A percentile compares a stretch with the other conserved stretches of the same genome.
These are phyloP conservation scores for Phytophthora fragariae DNA, from an alignment of 352 stramenopile species.

Conservation along the genomic window DNA sequence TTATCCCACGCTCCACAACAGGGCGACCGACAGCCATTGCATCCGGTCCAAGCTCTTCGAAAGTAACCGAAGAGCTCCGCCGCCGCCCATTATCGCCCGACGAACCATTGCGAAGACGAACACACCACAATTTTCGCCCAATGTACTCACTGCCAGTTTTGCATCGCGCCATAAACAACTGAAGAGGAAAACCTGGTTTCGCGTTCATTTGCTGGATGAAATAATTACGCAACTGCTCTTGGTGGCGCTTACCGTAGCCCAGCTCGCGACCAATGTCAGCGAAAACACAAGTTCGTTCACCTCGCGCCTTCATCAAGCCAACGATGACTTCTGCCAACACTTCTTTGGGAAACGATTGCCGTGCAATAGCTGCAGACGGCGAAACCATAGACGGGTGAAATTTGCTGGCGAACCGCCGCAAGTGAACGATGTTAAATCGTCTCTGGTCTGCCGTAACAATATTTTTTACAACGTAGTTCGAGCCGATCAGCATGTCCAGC, in stretches of 20 bases:
- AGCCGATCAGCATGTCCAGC: slow-evolving; percentile 77
- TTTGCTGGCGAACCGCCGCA: slow-evolving; percentile 64
- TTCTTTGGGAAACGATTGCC: slow-evolving; percentile 70
- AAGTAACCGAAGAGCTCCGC: slow-evolving; percentile 20
- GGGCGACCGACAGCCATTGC: slow-evolving; percentile 36
- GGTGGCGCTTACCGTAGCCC: slow-evolving; percentile 75
- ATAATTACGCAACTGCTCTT: slow-evolving; percentile 85
- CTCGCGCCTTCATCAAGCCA: slow-evolving; percentile 65
- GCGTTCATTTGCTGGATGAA: slow-evolving; percentile 80
- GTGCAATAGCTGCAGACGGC: slow-evolving; percentile 54
- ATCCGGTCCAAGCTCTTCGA: slow-evolving; percentile 36
- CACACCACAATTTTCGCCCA: slow-evolving; percentile 83
- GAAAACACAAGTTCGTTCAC: slow-evolving; percentile 80
- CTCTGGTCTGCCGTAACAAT: slow-evolving; percentile 73
- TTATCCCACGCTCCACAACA: slow-evolving; percentile 76
- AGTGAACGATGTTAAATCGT: slow-evolving; percentile 86
- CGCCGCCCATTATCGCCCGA: slow-evolving; percentile 5
- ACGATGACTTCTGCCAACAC: slow-evolving; percentile 67
- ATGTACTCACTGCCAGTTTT: slow-evolving; percentile 66
- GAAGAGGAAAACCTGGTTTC: slow-evolving; percentile 64
- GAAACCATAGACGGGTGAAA: slow-evolving; percentile 83
- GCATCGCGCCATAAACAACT: slow-evolving; percentile 86
- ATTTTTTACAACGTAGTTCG: slow-evolving; percentile 75
- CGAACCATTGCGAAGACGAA: slow-evolving; percentile 53
- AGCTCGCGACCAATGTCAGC: slow-evolving; percentile 87